These are phyloP conservation scores for Atkinsonella hypoxylon DNA, from an alignment of 2,329 filamentous ascomycete genomes.

Conservation along the genomic window DNA sequence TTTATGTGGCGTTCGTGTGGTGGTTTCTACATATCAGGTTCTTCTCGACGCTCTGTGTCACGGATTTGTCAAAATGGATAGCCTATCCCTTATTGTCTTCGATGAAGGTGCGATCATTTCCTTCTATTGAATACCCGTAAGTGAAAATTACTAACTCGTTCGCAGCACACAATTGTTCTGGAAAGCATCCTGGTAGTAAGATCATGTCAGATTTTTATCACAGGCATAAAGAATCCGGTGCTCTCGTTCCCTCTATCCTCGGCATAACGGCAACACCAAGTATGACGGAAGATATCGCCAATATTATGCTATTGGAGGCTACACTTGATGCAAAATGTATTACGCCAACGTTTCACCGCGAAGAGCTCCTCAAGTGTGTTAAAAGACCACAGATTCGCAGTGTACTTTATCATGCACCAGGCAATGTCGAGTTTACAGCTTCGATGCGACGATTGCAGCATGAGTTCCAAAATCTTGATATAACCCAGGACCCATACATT, in stretches of 20 bases:
- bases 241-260: constrained; percentile 51
- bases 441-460: constrained; percentile 32
- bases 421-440: constrained; percentile 12
- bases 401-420: constrained; percentile 18
- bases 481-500: constrained; percentile 50
- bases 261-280: constrained; percentile 75
- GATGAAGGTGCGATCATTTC: constrained; percentile 55
- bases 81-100: constrained; percentile 60
- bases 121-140: background rate
- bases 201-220: constrained; percentile 69
- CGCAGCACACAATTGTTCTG: constrained; percentile 61
- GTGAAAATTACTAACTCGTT: background rate
- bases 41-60: constrained; percentile 63
- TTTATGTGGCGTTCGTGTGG: constrained; percentile 52
- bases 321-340: constrained; percentile 59
- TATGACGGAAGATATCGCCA: constrained; percentile 42
- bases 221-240: constrained; percentile 25
- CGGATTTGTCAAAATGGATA: constrained; percentile 55
- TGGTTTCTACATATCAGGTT: constrained; percentile 68
- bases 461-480: constrained; percentile 35
- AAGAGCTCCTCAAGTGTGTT: constrained; percentile 56
- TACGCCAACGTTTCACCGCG: constrained; percentile 55
- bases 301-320: constrained; percentile 50
- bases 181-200: constrained; percentile 49
- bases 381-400: constrained; percentile 48